Conservation (phyloP, 2,329 filamentous ascomycete genomes). For the Davidsoniella australis region DNA sequence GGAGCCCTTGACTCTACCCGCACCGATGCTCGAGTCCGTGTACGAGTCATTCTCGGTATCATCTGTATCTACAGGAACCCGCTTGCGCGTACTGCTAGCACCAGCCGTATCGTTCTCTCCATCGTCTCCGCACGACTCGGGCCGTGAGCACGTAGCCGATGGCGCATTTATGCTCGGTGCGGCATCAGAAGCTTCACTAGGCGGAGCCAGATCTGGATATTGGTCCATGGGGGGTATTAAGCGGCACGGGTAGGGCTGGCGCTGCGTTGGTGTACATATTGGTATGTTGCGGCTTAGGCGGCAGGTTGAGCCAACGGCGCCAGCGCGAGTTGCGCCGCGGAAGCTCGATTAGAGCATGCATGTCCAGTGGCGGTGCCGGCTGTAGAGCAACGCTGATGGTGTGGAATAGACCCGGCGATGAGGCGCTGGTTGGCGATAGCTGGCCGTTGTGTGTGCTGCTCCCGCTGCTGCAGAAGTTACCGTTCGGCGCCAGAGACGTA, state of each 20-base stretch:
- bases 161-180: constrained; percentile 4
- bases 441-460: background rate
- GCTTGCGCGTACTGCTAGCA: constrained; percentile 14
- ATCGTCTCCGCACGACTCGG: constrained; percentile 1
- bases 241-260: constrained; percentile 9
- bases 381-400: constrained; percentile 16
- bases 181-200: background rate
- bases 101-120: constrained; percentile 2
- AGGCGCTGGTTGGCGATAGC: constrained; percentile 13
- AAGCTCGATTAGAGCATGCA: constrained; percentile 14
- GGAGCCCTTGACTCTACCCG: constrained; percentile 12
- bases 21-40: constrained; percentile 16
- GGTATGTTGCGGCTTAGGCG: constrained; percentile 12
- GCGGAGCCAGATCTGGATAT: constrained; percentile 1
- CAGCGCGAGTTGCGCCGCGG: constrained; percentile 13
- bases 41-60: constrained; percentile 15
- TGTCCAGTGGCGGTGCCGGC: constrained; percentile 15
- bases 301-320: constrained; percentile 13
- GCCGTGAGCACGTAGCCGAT: constrained; percentile 5
- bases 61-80: constrained; percentile 13
- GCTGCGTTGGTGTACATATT: constrained; percentile 13
- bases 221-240: constrained; percentile 7
- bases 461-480: constrained; percentile 12
- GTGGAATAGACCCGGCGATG: constrained; percentile 18
- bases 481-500: constrained; percentile 15